Percentiles rank a stretch among this genome's conserved stretches.
Evolutionary conservation across 2,329 filamentous ascomycete species (phyloP).

Genomic region (Cytospora leucostoma): DNA sequence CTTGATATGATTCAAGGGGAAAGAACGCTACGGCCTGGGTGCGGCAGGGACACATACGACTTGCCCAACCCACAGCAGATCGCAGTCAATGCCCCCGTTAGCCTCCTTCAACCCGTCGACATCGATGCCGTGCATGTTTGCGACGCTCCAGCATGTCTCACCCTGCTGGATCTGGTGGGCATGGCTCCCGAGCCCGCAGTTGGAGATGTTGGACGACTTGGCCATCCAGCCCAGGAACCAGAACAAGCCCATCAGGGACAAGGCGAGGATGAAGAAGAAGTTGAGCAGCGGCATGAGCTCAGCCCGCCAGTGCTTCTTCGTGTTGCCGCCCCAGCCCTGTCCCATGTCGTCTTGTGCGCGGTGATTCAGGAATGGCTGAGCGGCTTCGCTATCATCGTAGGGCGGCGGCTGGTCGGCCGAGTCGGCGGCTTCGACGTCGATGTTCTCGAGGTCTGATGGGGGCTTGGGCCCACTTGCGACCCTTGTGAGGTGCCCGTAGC

Average conservation of each 20-base stretch:
- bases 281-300: conserved; percentile 59
- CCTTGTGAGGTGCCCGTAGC: conserved; percentile 47
- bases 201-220: conserved; percentile 27
- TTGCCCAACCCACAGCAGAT: conserved; percentile 43
- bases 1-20: neutral
- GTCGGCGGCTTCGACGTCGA: conserved; percentile 29
- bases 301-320: conserved; percentile 49
- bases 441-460: conserved; percentile 17
- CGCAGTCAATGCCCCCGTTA: conserved; percentile 52
- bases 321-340: conserved; percentile 23
- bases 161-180: conserved; percentile 46
- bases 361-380: conserved; percentile 22
- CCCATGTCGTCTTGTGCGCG: conserved; percentile 5
- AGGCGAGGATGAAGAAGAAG: conserved; percentile 55
- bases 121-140: conserved; percentile 43
- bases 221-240: conserved; percentile 45
- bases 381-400: conserved; percentile 27
- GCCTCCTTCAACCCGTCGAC: conserved; percentile 48
- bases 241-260: conserved; percentile 52
- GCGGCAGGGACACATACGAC: conserved; percentile 25
- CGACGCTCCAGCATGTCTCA: conserved; percentile 58
- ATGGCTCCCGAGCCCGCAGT: conserved; percentile 35
- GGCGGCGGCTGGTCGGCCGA: conserved; percentile 25
- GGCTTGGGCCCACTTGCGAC: conserved; percentile 37
- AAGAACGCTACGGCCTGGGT: conserved; percentile 6